phyloP scores from a whole-genome alignment of 23 red algal species.

The Agarophyton chilense region DNA sequence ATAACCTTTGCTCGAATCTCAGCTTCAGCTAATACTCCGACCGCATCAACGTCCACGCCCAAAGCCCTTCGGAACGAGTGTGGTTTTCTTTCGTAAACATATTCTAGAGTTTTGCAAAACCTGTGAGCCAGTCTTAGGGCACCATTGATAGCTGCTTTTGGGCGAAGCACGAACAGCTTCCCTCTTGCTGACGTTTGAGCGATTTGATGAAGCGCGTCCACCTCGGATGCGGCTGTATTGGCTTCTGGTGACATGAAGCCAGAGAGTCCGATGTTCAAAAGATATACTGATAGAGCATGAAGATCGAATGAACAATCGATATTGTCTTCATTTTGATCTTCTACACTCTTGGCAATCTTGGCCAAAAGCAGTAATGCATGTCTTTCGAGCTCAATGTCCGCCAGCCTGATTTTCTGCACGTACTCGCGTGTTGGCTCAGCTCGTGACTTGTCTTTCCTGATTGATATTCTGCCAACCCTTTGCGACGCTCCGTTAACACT shows the following conservation, averaged over 20 bases:
- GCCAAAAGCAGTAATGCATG: constrained; percentile 68
- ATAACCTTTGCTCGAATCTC: constrained; percentile 67
- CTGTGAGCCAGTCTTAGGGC: constrained; percentile 45
- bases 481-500: constrained; percentile 47
- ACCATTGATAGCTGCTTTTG: constrained; percentile 63
- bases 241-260: constrained; percentile 45
- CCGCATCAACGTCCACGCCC: constrained; percentile 47
- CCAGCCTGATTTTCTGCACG: constrained; percentile 62
- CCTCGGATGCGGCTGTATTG: constrained; percentile 40
- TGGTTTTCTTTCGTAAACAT: constrained; percentile 52
- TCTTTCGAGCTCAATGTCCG: constrained; percentile 62
- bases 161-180: constrained; percentile 28
- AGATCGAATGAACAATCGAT: constrained; percentile 37
- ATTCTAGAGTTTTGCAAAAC: constrained; percentile 42
- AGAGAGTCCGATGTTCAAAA: constrained; percentile 58
- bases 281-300: constrained; percentile 4
- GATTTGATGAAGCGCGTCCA: constrained; percentile 31
- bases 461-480: constrained; percentile 15
- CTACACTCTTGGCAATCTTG: constrained; percentile 41
- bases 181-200: not conserved
- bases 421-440: constrained; percentile 12
- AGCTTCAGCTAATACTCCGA: constrained; percentile 72
- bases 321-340: not conserved
- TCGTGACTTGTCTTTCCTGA: constrained; percentile 14
- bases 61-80: constrained; percentile 33